These are phyloP conservation scores for Pinus tabuliformis DNA, from an alignment of 75 land plant genomes.

Conservation along the genomic window DNA sequence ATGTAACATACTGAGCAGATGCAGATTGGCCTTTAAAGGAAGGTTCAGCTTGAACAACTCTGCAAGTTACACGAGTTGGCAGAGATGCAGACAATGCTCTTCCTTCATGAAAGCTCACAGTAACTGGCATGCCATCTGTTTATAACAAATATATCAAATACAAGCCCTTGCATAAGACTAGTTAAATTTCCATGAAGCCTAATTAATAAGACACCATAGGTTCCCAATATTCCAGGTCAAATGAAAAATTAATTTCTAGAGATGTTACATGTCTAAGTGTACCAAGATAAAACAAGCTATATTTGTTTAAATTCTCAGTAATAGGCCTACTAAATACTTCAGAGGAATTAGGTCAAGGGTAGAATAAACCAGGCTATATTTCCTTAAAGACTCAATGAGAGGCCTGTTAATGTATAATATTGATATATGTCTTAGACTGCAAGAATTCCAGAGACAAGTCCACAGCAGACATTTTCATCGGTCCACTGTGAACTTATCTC, in stretches of 20 bases:
- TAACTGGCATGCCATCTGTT: conserved; percentile 80
- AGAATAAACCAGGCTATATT: too few relatives aligned
- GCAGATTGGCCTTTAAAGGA: conserved; percentile 64
- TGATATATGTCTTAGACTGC: too few relatives aligned
- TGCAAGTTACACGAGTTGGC: conserved; percentile 81
- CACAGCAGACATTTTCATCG: too few relatives aligned
- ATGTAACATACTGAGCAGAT: conserved; percentile 63
- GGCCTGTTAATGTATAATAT: too few relatives aligned
- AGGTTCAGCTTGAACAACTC: conserved; percentile 73
- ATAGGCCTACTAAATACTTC: too few relatives aligned
- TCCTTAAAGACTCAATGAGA: too few relatives aligned
- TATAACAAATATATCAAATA: not conserved
- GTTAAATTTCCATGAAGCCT: not conserved
- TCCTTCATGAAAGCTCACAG: conserved; percentile 64
- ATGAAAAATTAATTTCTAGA: not conserved
- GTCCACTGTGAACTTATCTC: too few relatives aligned
- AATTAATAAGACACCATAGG: not conserved
- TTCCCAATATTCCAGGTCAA: not conserved
- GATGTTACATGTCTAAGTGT: not conserved
- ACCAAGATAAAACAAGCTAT: not conserved
- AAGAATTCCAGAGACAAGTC: too few relatives aligned
- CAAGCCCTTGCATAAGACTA: not conserved
- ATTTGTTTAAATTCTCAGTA: too few relatives aligned
- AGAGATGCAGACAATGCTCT: conserved; percentile 77
- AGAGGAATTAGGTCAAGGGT: too few relatives aligned